These are phyloP conservation scores for Nematodospora valgi DNA, from an alignment of 805 yeast genomes.

Conservation along the genomic window DNA sequence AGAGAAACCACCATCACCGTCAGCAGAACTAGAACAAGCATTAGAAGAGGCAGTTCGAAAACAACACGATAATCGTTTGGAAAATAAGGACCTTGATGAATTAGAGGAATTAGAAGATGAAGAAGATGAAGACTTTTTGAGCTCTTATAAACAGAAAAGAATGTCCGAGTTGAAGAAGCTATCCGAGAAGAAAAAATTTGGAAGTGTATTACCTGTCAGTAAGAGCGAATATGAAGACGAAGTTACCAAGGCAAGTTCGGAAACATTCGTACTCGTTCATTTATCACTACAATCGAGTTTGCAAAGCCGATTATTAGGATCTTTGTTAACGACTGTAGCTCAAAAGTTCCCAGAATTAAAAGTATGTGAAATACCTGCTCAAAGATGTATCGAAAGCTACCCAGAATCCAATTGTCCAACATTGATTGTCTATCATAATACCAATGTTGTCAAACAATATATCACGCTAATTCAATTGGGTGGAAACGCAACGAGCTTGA, in stretches of 20 bases:
- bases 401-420: conserved; percentile 93
- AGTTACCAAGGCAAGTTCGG: conserved; percentile 76
- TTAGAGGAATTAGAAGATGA: conserved; percentile 87
- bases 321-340: conserved; percentile 58
- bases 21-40: conserved; percentile 83
- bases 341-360: conserved; percentile 74
- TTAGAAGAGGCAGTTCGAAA: conserved; percentile 73
- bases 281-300: conserved; percentile 63
- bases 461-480: conserved; percentile 80
- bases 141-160: conserved; percentile 72
- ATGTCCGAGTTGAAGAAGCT: conserved; percentile 67
- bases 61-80: conserved; percentile 82
- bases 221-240: conserved; percentile 87
- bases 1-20: conserved; percentile 84
- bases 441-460: conserved; percentile 74
- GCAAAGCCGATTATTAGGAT: conserved; percentile 70
- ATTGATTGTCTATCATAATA: conserved; percentile 72
- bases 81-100: conserved; percentile 72
- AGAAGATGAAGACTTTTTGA: conserved; percentile 87
- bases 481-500: conserved; percentile 68
- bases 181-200: conserved; percentile 59
- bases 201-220: conserved; percentile 70
- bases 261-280: conserved; percentile 71
- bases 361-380: conserved; percentile 88
- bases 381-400: conserved; percentile 87